Base-by-base conservation (phyloP, 2,329 filamentous ascomycete genomes). In the Didymella pomorum region DNA sequence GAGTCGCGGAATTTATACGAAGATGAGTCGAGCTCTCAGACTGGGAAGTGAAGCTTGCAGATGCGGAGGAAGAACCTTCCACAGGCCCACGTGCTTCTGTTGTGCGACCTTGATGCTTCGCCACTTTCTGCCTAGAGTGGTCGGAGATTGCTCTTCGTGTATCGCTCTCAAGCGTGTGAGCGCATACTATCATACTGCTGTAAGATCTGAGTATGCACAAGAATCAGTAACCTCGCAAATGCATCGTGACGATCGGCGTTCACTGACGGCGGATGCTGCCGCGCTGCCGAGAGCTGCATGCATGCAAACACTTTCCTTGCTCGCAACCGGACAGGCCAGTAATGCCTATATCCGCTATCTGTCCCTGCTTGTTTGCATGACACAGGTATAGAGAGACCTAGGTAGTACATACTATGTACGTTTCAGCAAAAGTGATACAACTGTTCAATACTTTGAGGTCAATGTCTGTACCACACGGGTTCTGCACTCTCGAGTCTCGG, bases 211-310 rank as follows among this genome's bases (percentile, higher is more conserved):
- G 3, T 25, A 12, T 26, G 11, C 21, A 42, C n/a, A 2, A 16
- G 12, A 42, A 0, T 25, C 11, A 20, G 21, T 16, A 5, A 42
- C 11, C 14, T 26, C 23, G 12, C 41, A 12, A 43, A 25, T 43
- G 35, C 5, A 26, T 23, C 9, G 41, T n/a, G 11, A n/a, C 20
- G 41, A 50, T 50, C 46, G 29, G 23, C 41, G 31, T 18, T 21
- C 11, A 37, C 11, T 47, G 42, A 43, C 54, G 28, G 43, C 48
- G 54, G 54, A 43, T 43, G 26, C 33, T 45, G 47, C 46, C 53
- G 53, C 23, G 11, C 28, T 41, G 20, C 47, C 25, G 20, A 35
- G 23, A 29, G 39, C 46, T 46, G 41, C 45, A 45, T 46, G 46
- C 45, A 45, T 48, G 54, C 33, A 48, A 48, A 50, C 48, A 39